Percentiles rank a stretch among this genome's conserved stretches.
Conservation (phyloP, 805 yeast genomes). For the Starmerella kuoi region DNA sequence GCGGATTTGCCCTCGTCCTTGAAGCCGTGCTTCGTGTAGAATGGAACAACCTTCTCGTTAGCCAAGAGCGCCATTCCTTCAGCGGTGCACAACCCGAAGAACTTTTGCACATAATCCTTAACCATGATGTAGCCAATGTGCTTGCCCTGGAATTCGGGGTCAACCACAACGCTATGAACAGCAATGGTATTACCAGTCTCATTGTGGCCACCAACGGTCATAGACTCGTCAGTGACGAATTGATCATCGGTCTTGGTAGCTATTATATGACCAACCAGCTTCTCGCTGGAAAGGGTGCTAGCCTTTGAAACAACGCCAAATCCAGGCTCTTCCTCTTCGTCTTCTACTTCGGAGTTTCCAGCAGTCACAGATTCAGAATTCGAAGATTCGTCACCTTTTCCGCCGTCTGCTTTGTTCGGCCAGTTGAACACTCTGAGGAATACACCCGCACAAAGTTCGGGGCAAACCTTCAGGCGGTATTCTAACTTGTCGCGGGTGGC, state of each 20-base stretch:
- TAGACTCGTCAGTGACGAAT: conserved; percentile 15
- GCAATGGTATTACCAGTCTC: conserved; percentile 68
- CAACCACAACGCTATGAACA: conserved; percentile 68
- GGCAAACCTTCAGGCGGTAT: conserved; percentile 69
- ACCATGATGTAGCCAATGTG: conserved; percentile 72
- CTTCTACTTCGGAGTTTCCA: conserved; percentile 10
- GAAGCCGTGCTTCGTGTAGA: conserved; percentile 77
- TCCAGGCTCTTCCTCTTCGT: conserved; percentile 20
- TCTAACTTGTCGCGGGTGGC: conserved; percentile 48
- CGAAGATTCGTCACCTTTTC: conserved; percentile 19
- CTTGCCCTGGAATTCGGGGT: conserved; percentile 65
- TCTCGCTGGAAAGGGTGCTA: conserved; percentile 40
- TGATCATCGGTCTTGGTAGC: conserved; percentile 18
- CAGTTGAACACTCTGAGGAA: conserved; percentile 38
- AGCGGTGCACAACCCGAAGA: conserved; percentile 78
- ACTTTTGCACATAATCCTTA: conserved; percentile 81
- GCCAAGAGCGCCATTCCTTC: conserved; percentile 64
- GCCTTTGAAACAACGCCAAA: conserved; percentile 53
- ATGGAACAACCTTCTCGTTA: conserved; percentile 54
- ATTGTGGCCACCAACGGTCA: conserved; percentile 43
- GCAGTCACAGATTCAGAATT: conserved; percentile 22
- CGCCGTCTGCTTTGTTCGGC: conserved; percentile 15
- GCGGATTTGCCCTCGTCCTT: conserved; percentile 51
- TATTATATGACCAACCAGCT: conserved; percentile 36
- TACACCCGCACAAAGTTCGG: conserved; percentile 81